Base-by-base conservation (phyloP, 1,284 basidiomycete species). In the Coniferiporia sulphurascens region DNA sequence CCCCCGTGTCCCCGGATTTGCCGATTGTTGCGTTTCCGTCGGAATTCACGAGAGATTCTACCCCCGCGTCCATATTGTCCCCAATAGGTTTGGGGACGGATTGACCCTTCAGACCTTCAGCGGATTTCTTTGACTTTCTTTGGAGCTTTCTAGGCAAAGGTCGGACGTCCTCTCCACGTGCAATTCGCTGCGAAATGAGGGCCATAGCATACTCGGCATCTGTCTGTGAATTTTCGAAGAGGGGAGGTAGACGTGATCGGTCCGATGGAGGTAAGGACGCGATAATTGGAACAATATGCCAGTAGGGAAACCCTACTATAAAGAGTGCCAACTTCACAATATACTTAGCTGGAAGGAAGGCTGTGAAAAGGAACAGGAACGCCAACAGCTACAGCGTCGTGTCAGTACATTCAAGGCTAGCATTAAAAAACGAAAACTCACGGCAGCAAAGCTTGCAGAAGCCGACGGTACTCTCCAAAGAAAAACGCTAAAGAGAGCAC, bases 121-220 rank as follows among this genome's bases (percentile, higher is more conserved):
- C 38, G 17, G 44, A 1, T 36, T 51, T 57, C 52, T 58, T 60
- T 52, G 56, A 38, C 19, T 41, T 56, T 56, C 61, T 60, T 36
- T 44, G n/a, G 10, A 12, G 4, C 48, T 48, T 55, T 54, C 35
- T 55, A 36, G 64, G 68, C 12, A 66, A 58, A 4, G 76, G 72
- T 38, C 66, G 69, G 21, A 83, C 66, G 43, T 76, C 73, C 48
- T 84, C 72, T 12, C 86, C 85, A 34, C 75, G 72, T 41, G 81
- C 77, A 9, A 87, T 76, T 3, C 86, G 79, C 60, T 78, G 74
- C 1, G 84, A 79, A 41, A 88, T 86, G 9, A 88, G 66, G 36
- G 84, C 78, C 81, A 87, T 86, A 1, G 86, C 85, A 65, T 84
- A 73, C 57, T 88, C 84, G 1, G 82, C 78, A 66, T 89, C 85